These are phyloP conservation scores for Phytophthora colocasiae DNA, from an alignment of 352 stramenopile species.

Conservation along the genomic window DNA sequence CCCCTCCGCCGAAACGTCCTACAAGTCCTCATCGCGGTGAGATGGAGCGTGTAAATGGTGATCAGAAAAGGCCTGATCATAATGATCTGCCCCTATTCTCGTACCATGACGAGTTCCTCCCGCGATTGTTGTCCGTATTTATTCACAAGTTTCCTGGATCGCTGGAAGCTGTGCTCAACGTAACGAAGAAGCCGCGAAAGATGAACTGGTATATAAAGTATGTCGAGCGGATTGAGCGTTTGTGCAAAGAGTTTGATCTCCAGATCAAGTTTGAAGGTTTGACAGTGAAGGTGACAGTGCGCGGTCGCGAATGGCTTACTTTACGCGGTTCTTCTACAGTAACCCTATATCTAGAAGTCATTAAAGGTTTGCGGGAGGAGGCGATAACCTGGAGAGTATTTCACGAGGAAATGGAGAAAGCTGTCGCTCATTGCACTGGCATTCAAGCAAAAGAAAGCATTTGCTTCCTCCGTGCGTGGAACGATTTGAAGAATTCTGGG, in stretches of 20 bases:
- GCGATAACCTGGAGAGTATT: slow-evolving; percentile 56
- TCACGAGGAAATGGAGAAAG: slow-evolving; percentile 44
- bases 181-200: slow-evolving; percentile 75
- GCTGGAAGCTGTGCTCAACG: slow-evolving; percentile 62
- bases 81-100: slow-evolving; percentile 49
- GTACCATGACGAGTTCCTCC: slow-evolving; percentile 54
- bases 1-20: slow-evolving; percentile 3
- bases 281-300: slow-evolving; percentile 50
- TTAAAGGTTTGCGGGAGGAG: slow-evolving; percentile 55
- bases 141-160: slow-evolving; percentile 58
- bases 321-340: slow-evolving; percentile 51
- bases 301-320: slow-evolving; percentile 57
- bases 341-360: slow-evolving; percentile 51
- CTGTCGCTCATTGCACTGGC: slow-evolving; percentile 30
- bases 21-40: slow-evolving; percentile 27
- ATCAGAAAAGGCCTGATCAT: slow-evolving; percentile 5
- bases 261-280: slow-evolving; percentile 52
- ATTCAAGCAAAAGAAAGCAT: slow-evolving; percentile 34
- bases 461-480: slow-evolving; percentile 65
- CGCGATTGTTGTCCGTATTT: slow-evolving; percentile 59
- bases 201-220: slow-evolving; percentile 80
- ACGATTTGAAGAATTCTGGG: slow-evolving; percentile 47
- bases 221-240: slow-evolving; percentile 51
- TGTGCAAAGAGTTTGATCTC: slow-evolving; percentile 44
- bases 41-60: neutral